Evolutionary conservation across 2,329 filamentous ascomycete species (phyloP).

Genomic region (Teratosphaeria zuluensis): DNA sequence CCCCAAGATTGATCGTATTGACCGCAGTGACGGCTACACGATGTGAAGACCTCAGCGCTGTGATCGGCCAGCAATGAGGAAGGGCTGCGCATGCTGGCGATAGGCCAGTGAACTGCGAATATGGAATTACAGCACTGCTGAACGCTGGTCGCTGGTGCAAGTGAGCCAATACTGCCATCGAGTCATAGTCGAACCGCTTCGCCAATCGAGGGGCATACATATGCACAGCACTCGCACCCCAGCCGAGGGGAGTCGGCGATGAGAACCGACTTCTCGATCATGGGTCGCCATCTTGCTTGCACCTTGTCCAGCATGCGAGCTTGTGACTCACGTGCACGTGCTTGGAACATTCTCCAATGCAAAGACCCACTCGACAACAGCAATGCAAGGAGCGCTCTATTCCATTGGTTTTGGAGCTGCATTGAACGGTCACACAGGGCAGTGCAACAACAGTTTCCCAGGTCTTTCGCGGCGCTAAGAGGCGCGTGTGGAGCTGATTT

Average conservation of each 20-base stretch:
- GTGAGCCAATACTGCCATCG: neutral
- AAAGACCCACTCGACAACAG: neutral
- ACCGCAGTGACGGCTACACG: neutral
- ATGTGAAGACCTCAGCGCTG: neutral
- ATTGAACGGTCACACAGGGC: neutral
- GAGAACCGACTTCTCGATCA: no score
- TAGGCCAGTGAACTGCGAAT: neutral
- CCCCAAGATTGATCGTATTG: neutral
- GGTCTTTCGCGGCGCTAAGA: neutral
- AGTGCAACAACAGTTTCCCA: neutral
- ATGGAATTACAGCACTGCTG: neutral
- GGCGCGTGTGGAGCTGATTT: neutral
- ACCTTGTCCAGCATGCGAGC: no score
- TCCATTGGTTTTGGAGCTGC: neutral
- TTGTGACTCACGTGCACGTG: neutral
- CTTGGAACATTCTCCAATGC: neutral
- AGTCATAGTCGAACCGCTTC: no score
- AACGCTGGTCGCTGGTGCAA: neutral
- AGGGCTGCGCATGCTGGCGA: neutral
- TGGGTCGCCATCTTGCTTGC: neutral
- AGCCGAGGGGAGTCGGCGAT: no score
- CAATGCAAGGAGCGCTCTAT: neutral
- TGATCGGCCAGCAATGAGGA: neutral
- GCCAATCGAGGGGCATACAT: no score
- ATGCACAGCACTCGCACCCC: no score